Conservation (phyloP, 805 yeast species). For the Cyberlindnera americana region DNA sequence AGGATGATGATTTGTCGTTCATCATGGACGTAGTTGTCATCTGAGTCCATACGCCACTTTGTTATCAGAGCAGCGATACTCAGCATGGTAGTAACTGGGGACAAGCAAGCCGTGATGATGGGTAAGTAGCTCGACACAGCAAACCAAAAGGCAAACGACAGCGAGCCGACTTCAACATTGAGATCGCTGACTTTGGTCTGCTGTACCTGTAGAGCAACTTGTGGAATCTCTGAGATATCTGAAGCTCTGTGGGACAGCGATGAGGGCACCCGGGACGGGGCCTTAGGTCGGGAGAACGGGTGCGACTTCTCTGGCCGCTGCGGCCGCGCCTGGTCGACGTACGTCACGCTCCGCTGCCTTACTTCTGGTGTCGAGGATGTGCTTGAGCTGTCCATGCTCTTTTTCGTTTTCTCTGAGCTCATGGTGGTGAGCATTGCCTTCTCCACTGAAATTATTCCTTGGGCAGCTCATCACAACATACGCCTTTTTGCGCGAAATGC, state of each 20-base stretch:
- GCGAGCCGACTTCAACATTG: constrained; percentile 17
- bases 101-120: constrained; percentile 69
- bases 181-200: constrained; percentile 17
- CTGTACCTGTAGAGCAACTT: constrained; percentile 14
- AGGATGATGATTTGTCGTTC: constrained; percentile 44
- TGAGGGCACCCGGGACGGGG: not conserved
- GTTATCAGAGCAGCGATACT: constrained; percentile 70
- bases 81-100: constrained; percentile 73
- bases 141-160: constrained; percentile 48
- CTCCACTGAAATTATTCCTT: too few species aligned
- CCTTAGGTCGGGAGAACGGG: not conserved
- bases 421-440: too few species aligned
- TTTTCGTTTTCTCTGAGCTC: too few species aligned
- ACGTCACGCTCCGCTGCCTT: too few species aligned
- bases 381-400: too few species aligned
- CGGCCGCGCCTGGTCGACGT: not conserved
- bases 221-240: constrained; percentile 18
- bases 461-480: too few species aligned
- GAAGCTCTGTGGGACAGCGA: constrained; percentile 7
- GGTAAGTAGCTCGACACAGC: constrained; percentile 68
- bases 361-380: too few species aligned
- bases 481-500: too few species aligned
- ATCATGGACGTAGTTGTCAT: constrained; percentile 32
- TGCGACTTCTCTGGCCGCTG: not conserved
- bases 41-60: constrained; percentile 50